These are phyloP conservation scores for Grigorovia humatica DNA, from an alignment of 805 yeast genomes.

Conservation along the genomic window DNA sequence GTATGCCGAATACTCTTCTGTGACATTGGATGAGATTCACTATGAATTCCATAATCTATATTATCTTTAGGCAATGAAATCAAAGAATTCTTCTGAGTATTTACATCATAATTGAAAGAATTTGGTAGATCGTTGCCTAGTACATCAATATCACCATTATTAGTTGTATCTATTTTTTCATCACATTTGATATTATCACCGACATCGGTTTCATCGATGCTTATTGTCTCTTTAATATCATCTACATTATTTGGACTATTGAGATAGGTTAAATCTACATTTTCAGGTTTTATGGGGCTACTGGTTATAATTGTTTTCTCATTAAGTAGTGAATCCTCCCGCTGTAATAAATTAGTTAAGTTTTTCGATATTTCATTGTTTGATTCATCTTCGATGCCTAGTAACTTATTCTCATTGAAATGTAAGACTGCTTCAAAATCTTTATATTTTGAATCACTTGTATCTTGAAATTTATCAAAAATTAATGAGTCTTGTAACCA, in stretches of 20 bases:
- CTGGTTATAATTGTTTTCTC: background rate
- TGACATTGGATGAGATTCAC: too few species aligned
- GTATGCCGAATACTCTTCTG: too few species aligned
- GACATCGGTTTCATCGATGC: background rate
- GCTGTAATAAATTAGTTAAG: background rate
- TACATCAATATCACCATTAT: too few species aligned
- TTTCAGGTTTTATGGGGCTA: background rate
- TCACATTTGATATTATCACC: too few species aligned
- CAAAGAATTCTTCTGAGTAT: too few species aligned
- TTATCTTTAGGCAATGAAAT: too few species aligned
- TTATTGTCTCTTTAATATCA: background rate
- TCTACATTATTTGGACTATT: background rate
- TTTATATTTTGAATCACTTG: background rate
- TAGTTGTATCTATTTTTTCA: too few species aligned
- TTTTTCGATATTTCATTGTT: background rate
- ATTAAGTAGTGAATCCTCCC: background rate
- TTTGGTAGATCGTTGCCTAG: too few species aligned
- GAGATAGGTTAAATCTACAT: background rate
- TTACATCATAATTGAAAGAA: too few species aligned
- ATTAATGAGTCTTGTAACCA: conserved; percentile 57
- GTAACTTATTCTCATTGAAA: background rate
- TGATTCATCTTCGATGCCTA: background rate
- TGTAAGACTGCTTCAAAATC: background rate
- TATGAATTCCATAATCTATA: too few species aligned
- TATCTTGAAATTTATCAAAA: background rate